These are phyloP conservation scores for Pestalotiopsis sp. DNA, from an alignment of 2,329 filamentous ascomycete species.

Conservation along the genomic window DNA sequence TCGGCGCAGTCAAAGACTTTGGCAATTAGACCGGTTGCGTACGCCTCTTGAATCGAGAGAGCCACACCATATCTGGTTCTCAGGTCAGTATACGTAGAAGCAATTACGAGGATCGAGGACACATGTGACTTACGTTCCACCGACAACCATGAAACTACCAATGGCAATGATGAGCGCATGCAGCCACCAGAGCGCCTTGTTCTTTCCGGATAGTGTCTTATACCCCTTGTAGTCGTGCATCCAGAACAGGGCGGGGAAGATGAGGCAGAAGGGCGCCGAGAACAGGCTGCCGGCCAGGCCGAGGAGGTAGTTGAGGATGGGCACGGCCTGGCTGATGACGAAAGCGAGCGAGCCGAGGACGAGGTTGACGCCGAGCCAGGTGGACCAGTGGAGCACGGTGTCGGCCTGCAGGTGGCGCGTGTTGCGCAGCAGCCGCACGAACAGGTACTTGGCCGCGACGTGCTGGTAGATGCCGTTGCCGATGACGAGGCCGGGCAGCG, in stretches of 20 bases:
- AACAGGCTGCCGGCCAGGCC: slow-evolving; percentile 33
- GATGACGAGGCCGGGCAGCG: slow-evolving; percentile 27
- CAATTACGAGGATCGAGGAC: too few species aligned
- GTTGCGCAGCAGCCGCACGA: slow-evolving; percentile 40
- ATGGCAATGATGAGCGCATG: slow-evolving; percentile 26
- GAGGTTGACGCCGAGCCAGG: slow-evolving; percentile 37
- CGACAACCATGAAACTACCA: slow-evolving; percentile 27
- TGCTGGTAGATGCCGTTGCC: slow-evolving; percentile 38
- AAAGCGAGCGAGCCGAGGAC: slow-evolving; percentile 31
- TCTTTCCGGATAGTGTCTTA: slow-evolving; percentile 17
- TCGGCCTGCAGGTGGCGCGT: slow-evolving; percentile 39
- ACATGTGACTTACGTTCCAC: slow-evolving; percentile 27
- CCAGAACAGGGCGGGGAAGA: slow-evolving; percentile 30
- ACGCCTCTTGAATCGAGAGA: slow-evolving; percentile 26
- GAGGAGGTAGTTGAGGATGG: slow-evolving; percentile 38
- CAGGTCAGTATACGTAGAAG: not conserved
- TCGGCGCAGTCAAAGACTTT: slow-evolving; percentile 30
- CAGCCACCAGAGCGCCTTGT: slow-evolving; percentile 24
- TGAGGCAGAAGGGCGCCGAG: slow-evolving; percentile 31
- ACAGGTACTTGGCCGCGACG: slow-evolving; percentile 42
- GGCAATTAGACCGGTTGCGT: slow-evolving; percentile 22
- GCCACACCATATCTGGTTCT: slow-evolving; percentile 25
- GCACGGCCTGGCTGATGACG: slow-evolving; percentile 34
- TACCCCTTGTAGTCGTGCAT: slow-evolving; percentile 26
- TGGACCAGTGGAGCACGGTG: slow-evolving; percentile 35